Percentiles rank a stretch among this genome's conserved stretches.
These are phyloP conservation scores for Debaryomyces castellii DNA, from an alignment of 805 yeast genomes.

Conservation along the genomic window DNA sequence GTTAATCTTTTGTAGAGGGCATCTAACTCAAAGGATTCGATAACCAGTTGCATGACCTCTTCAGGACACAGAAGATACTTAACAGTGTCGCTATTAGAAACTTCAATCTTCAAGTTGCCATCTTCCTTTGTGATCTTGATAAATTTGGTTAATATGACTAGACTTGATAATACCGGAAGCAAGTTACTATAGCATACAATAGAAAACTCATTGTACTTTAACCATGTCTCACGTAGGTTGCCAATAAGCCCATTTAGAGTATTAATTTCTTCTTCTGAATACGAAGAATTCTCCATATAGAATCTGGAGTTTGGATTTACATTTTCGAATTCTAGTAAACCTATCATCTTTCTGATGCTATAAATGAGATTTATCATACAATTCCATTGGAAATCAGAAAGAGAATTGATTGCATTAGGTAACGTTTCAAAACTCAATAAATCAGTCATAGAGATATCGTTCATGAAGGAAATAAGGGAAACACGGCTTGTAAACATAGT, in stretches of 20 bases:
- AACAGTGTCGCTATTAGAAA: background rate
- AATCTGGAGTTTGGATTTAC: background rate
- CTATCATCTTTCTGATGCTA: conserved; percentile 32
- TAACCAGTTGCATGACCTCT: background rate
- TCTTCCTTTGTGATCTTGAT: conserved; percentile 7
- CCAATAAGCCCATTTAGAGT: background rate
- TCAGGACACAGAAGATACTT: background rate
- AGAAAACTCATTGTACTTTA: conserved; percentile 17
- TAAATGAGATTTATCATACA: conserved; percentile 28
- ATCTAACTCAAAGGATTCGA: conserved; percentile 5
- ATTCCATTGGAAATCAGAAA: conserved; percentile 22
- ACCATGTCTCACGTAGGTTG: conserved; percentile 14
- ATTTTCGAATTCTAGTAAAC: conserved; percentile 26
- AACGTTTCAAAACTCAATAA: conserved; percentile 19
- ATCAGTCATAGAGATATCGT: conserved; percentile 20
- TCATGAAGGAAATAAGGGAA: conserved; percentile 10
- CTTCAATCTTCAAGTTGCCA: conserved; percentile 5
- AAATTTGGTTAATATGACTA: conserved; percentile 16
- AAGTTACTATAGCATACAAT: conserved; percentile 14
- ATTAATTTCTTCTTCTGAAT: background rate
- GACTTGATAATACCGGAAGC: conserved; percentile 16
- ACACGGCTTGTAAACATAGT: background rate
- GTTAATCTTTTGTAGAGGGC: conserved; percentile 10
- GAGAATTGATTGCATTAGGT: conserved; percentile 8
- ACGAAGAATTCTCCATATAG: conserved; percentile 3